phyloP scores from a whole-genome alignment of 805 yeast genomes.

The Starmera dryadoides region DNA sequence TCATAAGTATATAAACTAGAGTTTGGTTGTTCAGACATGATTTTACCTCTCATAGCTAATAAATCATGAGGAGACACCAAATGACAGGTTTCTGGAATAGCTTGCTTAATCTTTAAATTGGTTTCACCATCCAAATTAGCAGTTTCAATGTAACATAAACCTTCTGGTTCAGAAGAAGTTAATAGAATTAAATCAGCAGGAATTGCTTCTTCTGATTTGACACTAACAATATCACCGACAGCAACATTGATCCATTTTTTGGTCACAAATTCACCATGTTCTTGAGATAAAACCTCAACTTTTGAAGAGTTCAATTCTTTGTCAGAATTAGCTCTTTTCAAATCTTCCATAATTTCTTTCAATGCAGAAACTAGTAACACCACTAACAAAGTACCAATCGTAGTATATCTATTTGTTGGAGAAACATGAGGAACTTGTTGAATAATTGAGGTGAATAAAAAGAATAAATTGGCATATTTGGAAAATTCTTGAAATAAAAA shows the following conservation, averaged over 20 bases:
- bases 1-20: conserved; percentile 92
- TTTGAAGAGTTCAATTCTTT: conserved; percentile 78
- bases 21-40: conserved; percentile 88
- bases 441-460: conserved; percentile 82
- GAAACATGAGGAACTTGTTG: conserved; percentile 97
- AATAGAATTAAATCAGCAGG: conserved; percentile 89
- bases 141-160: conserved; percentile 94
- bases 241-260: conserved; percentile 80
- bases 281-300: conserved; percentile 52
- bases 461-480: conserved; percentile 92
- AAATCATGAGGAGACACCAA: conserved; percentile 61
- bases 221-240: conserved; percentile 87
- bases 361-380: conserved; percentile 88
- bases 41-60: conserved; percentile 44
- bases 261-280: conserved; percentile 51
- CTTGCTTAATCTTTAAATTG: conserved; percentile 89
- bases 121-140: conserved; percentile 98
- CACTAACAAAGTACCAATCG: conserved; percentile 81
- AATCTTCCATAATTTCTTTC: conserved; percentile 86
- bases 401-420: conserved; percentile 93
- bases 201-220: conserved; percentile 79
- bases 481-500: conserved; percentile 95
- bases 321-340: conserved; percentile 84
- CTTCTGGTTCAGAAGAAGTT: conserved; percentile 96
- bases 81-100: conserved; percentile 68